Evolutionary conservation across 2,329 filamentous ascomycete species (phyloP), one percentile per base, ranked within the genome.

Genomic region (Cryphonectria nitschkei): DNA sequence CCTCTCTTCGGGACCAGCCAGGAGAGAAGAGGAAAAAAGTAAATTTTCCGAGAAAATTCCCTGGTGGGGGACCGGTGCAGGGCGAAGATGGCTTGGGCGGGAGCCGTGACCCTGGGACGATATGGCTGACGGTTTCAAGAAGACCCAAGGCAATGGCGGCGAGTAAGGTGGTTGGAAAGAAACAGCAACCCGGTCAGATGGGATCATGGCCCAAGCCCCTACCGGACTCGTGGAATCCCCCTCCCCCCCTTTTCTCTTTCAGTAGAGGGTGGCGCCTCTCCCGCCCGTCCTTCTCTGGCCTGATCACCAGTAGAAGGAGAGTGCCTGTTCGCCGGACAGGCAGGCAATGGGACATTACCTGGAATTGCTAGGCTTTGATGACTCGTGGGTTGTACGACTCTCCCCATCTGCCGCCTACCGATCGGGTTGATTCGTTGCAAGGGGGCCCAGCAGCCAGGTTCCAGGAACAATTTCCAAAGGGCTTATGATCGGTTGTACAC

Each of bases 21-120:
- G 29, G 29, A 32, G 19, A 37, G 7, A 39, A 62, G 22, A 14
- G 26, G 32, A 26, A 37, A 14, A 26, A 37, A 68, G 26, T n/a
- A 46, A 65, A 65, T 66, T n/a, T 62, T 29, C 68, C 68, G 68
- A 65, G 32, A 62, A 65, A 65, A 61, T 69, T 54, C 60, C 54
- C 63, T 65, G 32, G 39, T 19, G 43, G 43, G 43, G 43, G 16
- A 41, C 50, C 43, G 29, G 39, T 50, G 22, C 5, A 39, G 39
- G 26, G 63, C 37, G 34, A 29, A 29, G n/a, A 69, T 66, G 62
- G 68, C 68, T 69, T 65, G 52, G 62, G 63, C 68, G 62, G 61
- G 62, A 65, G 37, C 68, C 68, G 63, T 50, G 56, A 54, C 46
- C 16, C 63, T 69, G 68, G 68, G 63, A 52, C 39, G 26, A 32